These are phyloP conservation scores for Albifimbria verrucaria DNA, from an alignment of 2,329 filamentous ascomycete species.

Conservation along the genomic window DNA sequence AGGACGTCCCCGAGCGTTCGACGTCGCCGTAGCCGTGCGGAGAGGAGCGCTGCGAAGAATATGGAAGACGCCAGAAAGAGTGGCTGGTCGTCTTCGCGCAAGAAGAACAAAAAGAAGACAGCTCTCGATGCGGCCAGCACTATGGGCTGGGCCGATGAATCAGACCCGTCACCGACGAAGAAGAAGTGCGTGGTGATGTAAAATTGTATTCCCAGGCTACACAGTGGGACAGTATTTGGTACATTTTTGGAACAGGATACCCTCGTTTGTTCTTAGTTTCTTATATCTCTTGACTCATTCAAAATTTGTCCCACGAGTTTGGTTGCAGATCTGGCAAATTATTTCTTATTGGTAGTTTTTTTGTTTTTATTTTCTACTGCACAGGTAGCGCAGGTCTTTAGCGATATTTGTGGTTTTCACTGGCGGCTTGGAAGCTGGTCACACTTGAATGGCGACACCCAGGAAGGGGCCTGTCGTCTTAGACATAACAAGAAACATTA, in stretches of 20 bases:
- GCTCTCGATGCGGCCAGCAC: slow-evolving; percentile 39
- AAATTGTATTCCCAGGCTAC: slow-evolving; percentile 9
- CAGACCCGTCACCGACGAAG: slow-evolving; percentile 25
- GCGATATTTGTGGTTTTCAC: no score
- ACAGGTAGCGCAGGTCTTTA: no score
- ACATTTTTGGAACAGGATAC: background rate
- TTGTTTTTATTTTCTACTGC: no score
- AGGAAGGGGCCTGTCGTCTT: no score
- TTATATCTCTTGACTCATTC: slow-evolving; percentile 3
- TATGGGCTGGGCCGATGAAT: slow-evolving; percentile 53
- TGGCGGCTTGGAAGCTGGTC: no score
- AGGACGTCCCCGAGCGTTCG: slow-evolving; percentile 40
- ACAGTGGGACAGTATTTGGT: background rate
- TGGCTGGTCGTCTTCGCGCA: slow-evolving; percentile 48
- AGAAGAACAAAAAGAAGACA: slow-evolving; percentile 37
- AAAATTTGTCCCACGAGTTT: slow-evolving; percentile 10
- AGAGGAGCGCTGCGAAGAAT: slow-evolving; percentile 60
- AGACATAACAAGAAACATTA: no score
- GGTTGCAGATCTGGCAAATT: no score
- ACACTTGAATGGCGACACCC: no score
- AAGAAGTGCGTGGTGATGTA: slow-evolving; percentile 55
- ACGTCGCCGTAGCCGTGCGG: slow-evolving; percentile 52
- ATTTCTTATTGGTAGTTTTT: no score
- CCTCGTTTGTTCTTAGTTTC: slow-evolving; percentile 8
- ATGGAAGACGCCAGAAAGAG: slow-evolving; percentile 57